A percentile compares a stretch with the other conserved stretches of the same genome.
Evolutionary conservation across 2,329 filamentous ascomycete species (phyloP).

Genomic region (Alternaria conjuncta): DNA sequence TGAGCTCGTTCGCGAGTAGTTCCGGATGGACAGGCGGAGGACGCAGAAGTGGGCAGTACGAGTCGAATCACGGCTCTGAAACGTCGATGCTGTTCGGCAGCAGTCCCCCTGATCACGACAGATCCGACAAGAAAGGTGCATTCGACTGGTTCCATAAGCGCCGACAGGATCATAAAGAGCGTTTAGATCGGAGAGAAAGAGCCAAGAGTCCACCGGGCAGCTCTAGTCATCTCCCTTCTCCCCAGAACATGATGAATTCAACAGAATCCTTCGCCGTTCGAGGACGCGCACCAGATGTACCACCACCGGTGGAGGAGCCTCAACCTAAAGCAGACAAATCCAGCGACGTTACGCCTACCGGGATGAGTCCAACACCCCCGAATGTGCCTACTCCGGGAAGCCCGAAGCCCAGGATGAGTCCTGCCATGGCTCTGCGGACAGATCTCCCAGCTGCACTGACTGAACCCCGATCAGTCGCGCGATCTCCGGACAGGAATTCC

Average conservation of each 20-base stretch:
- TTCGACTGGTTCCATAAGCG: slow-evolving; percentile 71
- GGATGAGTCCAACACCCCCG: slow-evolving; percentile 13
- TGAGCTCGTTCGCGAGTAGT: slow-evolving; percentile 48
- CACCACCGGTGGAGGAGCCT: slow-evolving; percentile 14
- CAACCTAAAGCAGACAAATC: slow-evolving; percentile 18
- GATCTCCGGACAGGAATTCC: slow-evolving; percentile 13
- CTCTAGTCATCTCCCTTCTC: slow-evolving; percentile 25
- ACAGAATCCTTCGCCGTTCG: slow-evolving; percentile 21
- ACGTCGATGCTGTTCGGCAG: slow-evolving; percentile 42
- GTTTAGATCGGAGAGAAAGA: slow-evolving; percentile 60
- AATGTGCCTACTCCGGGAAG: background rate
- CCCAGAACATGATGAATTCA: slow-evolving; percentile 29
- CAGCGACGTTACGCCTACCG: slow-evolving; percentile 30
- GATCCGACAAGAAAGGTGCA: slow-evolving; percentile 63
- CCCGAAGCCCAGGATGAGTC: background rate
- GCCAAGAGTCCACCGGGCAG: slow-evolving; percentile 59
- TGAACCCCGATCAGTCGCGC: slow-evolving; percentile 16
- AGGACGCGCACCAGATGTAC: slow-evolving; percentile 39
- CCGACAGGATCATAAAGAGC: slow-evolving; percentile 64
- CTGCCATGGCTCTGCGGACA: slow-evolving; percentile 4
- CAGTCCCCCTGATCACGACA: slow-evolving; percentile 41
- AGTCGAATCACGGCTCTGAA: slow-evolving; percentile 38
- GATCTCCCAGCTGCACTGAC: slow-evolving; percentile 19
- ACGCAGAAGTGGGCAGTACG: slow-evolving; percentile 43
- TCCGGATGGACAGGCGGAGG: slow-evolving; percentile 35